Evolutionary conservation across 768 basidiomycete genomes (phyloP).

Genomic region (Zangia roseola): DNA sequence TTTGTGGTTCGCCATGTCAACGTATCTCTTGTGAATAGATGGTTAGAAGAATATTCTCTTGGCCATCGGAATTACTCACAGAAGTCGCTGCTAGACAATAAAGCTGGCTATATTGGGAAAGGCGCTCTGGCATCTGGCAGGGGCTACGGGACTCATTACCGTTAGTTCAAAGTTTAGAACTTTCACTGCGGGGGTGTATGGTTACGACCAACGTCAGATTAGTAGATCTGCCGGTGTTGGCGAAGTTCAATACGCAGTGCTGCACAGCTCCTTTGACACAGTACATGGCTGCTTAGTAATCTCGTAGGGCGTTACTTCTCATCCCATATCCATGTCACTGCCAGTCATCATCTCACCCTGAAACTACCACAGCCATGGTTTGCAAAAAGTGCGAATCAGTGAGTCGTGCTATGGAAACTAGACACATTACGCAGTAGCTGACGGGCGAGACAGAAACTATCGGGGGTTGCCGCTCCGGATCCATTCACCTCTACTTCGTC

Average conservation of each 20-base stretch:
- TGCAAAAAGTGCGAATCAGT: slow-evolving; percentile 86
- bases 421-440: neutral
- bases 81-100: slow-evolving; percentile 29
- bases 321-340: slow-evolving; percentile 7
- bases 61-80: slow-evolving; percentile 20
- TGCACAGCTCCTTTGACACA: too few relatives aligned
- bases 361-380: slow-evolving; percentile 53
- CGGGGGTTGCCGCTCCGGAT: slow-evolving; percentile 87
- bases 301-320: neutral
- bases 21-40: slow-evolving; percentile 25
- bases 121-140: neutral
- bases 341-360: neutral
- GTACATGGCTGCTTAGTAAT: slow-evolving; percentile 21
- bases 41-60: slow-evolving; percentile 6
- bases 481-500: slow-evolving; percentile 74
- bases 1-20: slow-evolving; percentile 38
- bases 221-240: neutral
- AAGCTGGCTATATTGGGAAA: slow-evolving; percentile 24
- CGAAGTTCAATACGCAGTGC: neutral
- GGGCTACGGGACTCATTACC: slow-evolving; percentile 2
- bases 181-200: neutral
- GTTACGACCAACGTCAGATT: slow-evolving; percentile 1
- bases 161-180: neutral
- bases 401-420: slow-evolving; percentile 24
- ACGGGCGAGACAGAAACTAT: slow-evolving; percentile 65